phyloP scores from a whole-genome alignment of 2,329 filamentous ascomycete species.

The Didymella lethalis region DNA sequence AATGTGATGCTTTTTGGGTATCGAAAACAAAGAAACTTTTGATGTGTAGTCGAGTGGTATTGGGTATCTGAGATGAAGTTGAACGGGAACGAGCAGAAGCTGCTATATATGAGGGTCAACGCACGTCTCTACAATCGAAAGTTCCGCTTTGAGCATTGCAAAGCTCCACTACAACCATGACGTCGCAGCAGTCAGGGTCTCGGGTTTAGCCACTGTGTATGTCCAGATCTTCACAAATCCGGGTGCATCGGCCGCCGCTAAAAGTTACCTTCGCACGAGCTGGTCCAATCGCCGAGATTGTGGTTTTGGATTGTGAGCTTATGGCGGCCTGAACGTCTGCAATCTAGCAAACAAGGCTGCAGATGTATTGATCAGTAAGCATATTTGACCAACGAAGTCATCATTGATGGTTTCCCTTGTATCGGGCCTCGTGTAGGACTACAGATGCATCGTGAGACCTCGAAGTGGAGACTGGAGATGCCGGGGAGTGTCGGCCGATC shows the following conservation, averaged over 20 bases:
- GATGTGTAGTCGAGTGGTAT: conserved; percentile 6
- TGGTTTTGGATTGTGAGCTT: not conserved
- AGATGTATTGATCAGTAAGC: not conserved
- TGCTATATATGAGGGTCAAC: conserved; percentile 24
- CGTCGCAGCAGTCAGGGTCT: conserved; percentile 29
- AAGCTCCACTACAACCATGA: conserved; percentile 25
- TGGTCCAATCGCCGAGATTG: conserved; percentile 5
- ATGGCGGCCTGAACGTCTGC: not conserved
- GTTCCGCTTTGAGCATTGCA: conserved; percentile 14
- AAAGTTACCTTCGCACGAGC: conserved; percentile 15
- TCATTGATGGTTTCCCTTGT: not conserved
- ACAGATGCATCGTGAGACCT: conserved; percentile 8
- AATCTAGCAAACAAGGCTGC: not conserved
- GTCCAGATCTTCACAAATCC: conserved; percentile 22
- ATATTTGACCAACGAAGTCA: not conserved
- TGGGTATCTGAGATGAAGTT: not conserved
- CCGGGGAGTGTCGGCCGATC: conserved; percentile 22
- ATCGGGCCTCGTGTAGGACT: not conserved
- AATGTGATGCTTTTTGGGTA: conserved; percentile 3
- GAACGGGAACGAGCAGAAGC: not conserved
- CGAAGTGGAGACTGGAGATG: not conserved
- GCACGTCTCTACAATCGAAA: conserved; percentile 21
- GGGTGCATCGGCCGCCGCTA: conserved; percentile 26
- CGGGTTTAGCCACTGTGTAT: conserved; percentile 22
- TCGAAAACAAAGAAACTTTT: conserved; percentile 8